Percentiles rank a stretch among this genome's conserved stretches.
Conservation (phyloP, 139 green algal species). For the Asterochloris erici region DNA sequence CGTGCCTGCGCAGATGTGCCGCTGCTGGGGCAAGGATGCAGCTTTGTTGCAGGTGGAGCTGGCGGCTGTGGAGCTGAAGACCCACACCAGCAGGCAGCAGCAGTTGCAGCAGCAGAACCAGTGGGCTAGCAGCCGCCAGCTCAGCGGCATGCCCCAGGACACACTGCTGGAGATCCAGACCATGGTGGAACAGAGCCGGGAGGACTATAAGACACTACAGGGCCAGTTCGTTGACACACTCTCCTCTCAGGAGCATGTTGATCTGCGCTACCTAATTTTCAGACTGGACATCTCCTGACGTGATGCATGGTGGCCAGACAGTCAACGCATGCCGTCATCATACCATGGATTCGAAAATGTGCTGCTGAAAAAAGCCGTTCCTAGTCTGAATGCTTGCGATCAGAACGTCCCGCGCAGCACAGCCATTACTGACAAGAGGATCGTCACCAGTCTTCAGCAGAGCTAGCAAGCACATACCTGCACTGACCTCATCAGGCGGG, state of each 20-base stretch:
- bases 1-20: background rate
- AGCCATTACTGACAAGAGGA: too few species aligned
- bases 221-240: background rate
- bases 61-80: background rate
- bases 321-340: background rate
- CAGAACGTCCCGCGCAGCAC: too few species aligned
- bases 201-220: conserved; percentile 4
- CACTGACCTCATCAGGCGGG: too few species aligned
- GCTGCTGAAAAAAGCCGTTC: too few species aligned
- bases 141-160: background rate
- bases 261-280: conserved; percentile 14
- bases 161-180: background rate
- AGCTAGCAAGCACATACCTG: too few species aligned
- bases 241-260: background rate
- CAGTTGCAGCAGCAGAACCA: background rate
- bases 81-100: background rate
- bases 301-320: background rate
- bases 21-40: background rate
- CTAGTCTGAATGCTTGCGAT: too few species aligned
- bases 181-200: background rate
- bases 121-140: background rate
- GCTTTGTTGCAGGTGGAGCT: background rate
- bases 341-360: too few species aligned
- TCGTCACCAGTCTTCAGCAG: too few species aligned
- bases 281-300: conserved; percentile 11